phyloP scores from a whole-genome alignment of 306 rosid species.

The Cucurbita pepo region DNA sequence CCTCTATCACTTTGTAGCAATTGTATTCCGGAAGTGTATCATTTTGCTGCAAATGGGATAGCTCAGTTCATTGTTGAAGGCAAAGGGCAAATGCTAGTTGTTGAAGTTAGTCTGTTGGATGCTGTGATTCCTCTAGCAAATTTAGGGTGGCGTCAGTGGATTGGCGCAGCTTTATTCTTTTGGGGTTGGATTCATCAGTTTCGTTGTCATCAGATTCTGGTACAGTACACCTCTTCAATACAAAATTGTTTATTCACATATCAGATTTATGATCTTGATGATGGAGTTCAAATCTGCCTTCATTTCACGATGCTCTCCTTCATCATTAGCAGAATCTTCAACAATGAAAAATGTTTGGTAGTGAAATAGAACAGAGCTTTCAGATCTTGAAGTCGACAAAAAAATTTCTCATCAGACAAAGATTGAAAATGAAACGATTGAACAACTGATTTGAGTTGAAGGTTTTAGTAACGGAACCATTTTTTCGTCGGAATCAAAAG shows the following conservation, averaged over 20 bases:
- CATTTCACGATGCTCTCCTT: background rate
- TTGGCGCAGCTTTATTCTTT: slow-evolving; percentile 49
- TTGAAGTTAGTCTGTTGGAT: slow-evolving; percentile 40
- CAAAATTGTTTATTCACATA: background rate
- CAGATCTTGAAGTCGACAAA: background rate
- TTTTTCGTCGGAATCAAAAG: background rate
- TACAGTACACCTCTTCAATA: slow-evolving; percentile 23
- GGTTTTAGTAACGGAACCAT: background rate
- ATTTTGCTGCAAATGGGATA: slow-evolving; percentile 22
- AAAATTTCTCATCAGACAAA: background rate
- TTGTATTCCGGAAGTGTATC: slow-evolving; percentile 36
- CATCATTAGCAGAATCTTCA: background rate
- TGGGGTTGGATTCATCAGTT: slow-evolving; percentile 89
- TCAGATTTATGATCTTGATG: background rate
- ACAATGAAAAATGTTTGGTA: background rate
- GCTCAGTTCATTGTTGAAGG: slow-evolving; percentile 58
- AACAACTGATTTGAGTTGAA: background rate
- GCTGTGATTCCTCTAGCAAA: slow-evolving; percentile 36
- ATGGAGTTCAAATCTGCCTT: background rate
- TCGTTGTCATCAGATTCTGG: slow-evolving; percentile 71
- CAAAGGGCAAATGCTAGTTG: slow-evolving; percentile 37
- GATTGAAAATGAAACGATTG: background rate
- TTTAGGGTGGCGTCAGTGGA: slow-evolving; percentile 68
- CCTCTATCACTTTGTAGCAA: slow-evolving; percentile 77
- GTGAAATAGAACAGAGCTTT: background rate